Evolutionary conservation across 345 rosid genomes (phyloP).

Genomic region (Sisymbrium irio): DNA sequence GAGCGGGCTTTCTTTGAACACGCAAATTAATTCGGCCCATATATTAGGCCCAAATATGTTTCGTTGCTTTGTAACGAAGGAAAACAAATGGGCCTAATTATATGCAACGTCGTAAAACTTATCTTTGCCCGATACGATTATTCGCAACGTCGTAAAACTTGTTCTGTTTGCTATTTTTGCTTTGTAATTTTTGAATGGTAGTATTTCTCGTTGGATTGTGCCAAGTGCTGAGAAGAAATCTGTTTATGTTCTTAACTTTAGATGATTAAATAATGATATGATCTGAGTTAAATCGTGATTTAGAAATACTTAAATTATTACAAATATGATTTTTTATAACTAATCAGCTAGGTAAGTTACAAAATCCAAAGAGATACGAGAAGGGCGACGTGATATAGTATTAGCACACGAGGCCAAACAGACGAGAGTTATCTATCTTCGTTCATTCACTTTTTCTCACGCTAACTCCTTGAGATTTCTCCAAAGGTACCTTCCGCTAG

Average conservation of each 20-base stretch:
- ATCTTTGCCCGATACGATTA: not conserved
- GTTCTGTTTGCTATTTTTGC: no score
- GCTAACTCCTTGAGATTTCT: slow-evolving; percentile 60
- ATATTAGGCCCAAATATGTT: not conserved
- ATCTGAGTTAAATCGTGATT: not conserved
- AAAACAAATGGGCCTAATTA: no score
- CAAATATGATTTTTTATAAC: not conserved
- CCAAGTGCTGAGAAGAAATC: not conserved
- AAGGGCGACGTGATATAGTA: not conserved
- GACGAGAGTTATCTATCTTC: not conserved
- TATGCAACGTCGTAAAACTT: no score
- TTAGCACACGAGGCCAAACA: not conserved
- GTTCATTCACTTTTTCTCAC: slow-evolving; percentile 19
- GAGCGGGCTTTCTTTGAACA: not conserved
- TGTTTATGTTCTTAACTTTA: not conserved
- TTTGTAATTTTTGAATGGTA: not conserved
- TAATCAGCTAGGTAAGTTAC: not conserved
- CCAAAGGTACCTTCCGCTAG: slow-evolving; percentile 78
- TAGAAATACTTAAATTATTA: no score
- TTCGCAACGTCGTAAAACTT: not conserved
- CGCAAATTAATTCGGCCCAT: not conserved
- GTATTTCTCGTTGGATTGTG: not conserved
- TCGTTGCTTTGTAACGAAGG: not conserved
- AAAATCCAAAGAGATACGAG: not conserved
- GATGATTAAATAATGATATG: not conserved